A percentile compares a stretch with the other conserved stretches of the same genome.
phyloP scores from a whole-genome alignment of 2,329 filamentous ascomycete species.

The Cladosporium sp. region DNA sequence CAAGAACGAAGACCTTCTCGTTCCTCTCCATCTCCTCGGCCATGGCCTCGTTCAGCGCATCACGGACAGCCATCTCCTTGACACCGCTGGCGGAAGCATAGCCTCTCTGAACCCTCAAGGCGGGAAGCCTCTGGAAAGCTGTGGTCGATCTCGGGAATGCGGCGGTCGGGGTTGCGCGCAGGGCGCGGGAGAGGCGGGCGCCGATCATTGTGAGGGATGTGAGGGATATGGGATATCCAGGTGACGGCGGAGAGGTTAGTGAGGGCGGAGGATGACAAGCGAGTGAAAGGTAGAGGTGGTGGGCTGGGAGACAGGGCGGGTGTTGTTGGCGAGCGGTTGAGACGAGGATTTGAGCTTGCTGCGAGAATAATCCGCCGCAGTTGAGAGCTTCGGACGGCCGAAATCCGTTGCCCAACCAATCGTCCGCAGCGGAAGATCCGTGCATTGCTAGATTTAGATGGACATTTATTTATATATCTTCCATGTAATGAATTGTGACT shows the following conservation, averaged over 20 bases:
- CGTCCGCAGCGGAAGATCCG: not conserved
- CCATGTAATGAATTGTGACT: not conserved
- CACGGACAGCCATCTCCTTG: constrained; percentile 96
- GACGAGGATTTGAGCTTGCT: not conserved
- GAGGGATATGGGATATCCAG: constrained; percentile 1
- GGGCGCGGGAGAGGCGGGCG: constrained; percentile 63
- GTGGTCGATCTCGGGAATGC: constrained; percentile 44
- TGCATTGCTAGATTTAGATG: constrained; percentile 7
- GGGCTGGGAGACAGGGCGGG: constrained; percentile 7
- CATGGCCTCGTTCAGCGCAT: constrained; percentile 96
- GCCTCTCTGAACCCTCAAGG: constrained; percentile 50
- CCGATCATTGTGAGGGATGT: constrained; percentile 51
- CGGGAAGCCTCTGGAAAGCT: constrained; percentile 51
- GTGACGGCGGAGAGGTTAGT: not conserved
- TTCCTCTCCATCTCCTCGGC: constrained; percentile 95
- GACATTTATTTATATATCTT: not conserved
- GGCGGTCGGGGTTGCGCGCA: constrained; percentile 57
- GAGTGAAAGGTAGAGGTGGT: constrained; percentile 12
- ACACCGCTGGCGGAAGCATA: constrained; percentile 62
- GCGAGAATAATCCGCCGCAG: not conserved
- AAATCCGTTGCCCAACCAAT: not conserved
- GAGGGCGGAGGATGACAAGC: constrained; percentile 9
- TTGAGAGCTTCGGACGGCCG: not conserved
- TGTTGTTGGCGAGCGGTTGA: constrained; percentile 5
- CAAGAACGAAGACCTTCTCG: constrained; percentile 91